Evolutionary conservation across 768 basidiomycete genomes (phyloP), one percentile per base, ranked within the genome.

Genomic region (Fomitopsis serialis): DNA sequence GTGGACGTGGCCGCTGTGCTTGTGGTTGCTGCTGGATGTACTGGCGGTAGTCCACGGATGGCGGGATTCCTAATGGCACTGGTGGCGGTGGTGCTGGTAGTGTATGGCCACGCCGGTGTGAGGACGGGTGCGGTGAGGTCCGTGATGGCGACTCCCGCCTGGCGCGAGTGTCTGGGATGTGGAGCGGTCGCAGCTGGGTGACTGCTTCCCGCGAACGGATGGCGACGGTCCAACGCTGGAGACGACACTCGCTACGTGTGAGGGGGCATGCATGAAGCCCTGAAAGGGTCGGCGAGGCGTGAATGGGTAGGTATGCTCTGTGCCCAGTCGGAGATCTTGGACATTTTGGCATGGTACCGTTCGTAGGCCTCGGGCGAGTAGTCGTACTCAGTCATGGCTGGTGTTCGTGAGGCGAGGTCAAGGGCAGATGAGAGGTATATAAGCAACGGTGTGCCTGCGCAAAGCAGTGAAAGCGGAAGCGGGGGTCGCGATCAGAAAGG

Each of bases 341-440:
- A 52, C 54, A 63, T 63, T 42, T 53, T 66, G 19, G 56, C 58
- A 42, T 63, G 50, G 65, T 59, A 63, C 34, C 61, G 57, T 52
- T 67, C 66, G 54, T 65, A 60, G 37, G 61, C 67, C 40, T 62
- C 67, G 50, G 67, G 67, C 19, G 67, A 68, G 60, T 66, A 68
- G 65, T 68, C 67, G 63, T 68, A 68, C 52, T 68, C 67, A 21
- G 67, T 68, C 67, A 68, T 68, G 19, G 45, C 13, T 9, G 24
- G 15, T 11, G 45, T 23, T 13, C 3, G 24, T 15, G 45, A 29
- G 22, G 37, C 13, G 6, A 19, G 19, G 15, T 17, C 37, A 5
- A 6, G 15, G 37, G 29, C 29, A 40, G 37, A 17, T 15, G 37
- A 40, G 37, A 40, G 13, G 13, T 40, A 19, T 40, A 40, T 40